Evolutionary conservation across 208 protist genomes (phyloP), one percentile per base, ranked within the genome.

Genomic region (Hexamita inflata): DNA sequence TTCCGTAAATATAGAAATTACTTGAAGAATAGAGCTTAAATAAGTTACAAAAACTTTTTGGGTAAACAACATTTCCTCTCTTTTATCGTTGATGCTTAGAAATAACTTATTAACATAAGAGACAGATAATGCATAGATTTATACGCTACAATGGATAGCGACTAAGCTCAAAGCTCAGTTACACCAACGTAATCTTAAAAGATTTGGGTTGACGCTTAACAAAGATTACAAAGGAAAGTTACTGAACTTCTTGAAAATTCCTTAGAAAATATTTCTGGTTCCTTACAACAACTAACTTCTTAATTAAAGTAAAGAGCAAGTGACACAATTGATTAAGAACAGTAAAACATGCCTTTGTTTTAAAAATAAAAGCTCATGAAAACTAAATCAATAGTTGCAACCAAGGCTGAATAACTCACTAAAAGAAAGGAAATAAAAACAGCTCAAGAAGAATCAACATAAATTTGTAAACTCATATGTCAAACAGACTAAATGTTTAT

Each of bases 1-100:
- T 70, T 70, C 35, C 9, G 64, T 24, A 70, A 70, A 38, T 70
- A 32, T 34, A 49, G n/a, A n/a, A n/a, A 38, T 4, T 70, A 45
- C 40, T 70, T 2, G 9, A n/a, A 34, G 11, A 40, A 70, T 49
- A n/a, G 64, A 53, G 45, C 45, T 19, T 53, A 24, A 24, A 24
- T 24, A 53, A 4, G 19, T 24, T 53, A 53, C 19, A 53, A 53
- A 24, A 24, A 24, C 4, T 53, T 53, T 53, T 4, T 53, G 4
- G 45, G 11, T 24, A 53, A 53, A 53, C 11, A 19, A 53, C 45
- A 53, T 19, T 53, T 53, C 45, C 45, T 53, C 19, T 24, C 45
- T 53, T 53, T 4, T 53, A 24, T 53, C 11, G 11, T 24, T 24
- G 4, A 53, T 24, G 19, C 19, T 24, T 24, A 53, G 4, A 19